These are phyloP conservation scores for Penicillium thymicola DNA, from an alignment of 2,329 filamentous ascomycete genomes.

Conservation along the genomic window DNA sequence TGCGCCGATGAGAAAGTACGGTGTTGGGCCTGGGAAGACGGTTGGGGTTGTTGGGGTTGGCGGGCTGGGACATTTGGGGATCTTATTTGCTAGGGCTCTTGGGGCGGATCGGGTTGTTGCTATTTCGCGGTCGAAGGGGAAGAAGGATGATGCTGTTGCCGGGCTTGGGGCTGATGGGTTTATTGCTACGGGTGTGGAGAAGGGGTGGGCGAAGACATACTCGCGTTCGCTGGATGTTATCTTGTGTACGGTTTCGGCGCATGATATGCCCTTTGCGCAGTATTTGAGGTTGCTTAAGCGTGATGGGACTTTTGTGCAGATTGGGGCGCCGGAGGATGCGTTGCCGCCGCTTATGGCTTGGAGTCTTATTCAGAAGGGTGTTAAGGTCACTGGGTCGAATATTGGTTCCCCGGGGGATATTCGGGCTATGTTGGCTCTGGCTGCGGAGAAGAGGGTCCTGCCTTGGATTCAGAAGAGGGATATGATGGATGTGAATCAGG, in stretches of 20 bases:
- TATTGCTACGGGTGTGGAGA: constrained; percentile 57
- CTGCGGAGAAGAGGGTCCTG: constrained; percentile 41
- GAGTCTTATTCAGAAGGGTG: constrained; percentile 56
- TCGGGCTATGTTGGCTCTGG: constrained; percentile 43
- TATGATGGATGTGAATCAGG: constrained; percentile 45
- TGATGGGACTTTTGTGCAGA: constrained; percentile 62
- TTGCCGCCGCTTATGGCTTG: constrained; percentile 56
- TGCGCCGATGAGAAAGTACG: constrained; percentile 64
- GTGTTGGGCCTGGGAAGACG: constrained; percentile 65
- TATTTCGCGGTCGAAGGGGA: constrained; percentile 52
- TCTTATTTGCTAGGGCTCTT: constrained; percentile 68
- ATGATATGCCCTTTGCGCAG: constrained; percentile 60
- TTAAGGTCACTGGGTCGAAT: constrained; percentile 50
- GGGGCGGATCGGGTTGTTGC: constrained; percentile 61
- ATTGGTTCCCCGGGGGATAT: constrained; percentile 46
- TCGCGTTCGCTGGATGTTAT: constrained; percentile 53
- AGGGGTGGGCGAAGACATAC: constrained; percentile 52
- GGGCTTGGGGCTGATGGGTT: constrained; percentile 53
- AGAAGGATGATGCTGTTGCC: constrained; percentile 51
- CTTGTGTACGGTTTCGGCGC: constrained; percentile 55
- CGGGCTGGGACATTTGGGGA: constrained; percentile 69
- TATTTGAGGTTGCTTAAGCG: constrained; percentile 61
- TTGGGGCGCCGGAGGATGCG: constrained; percentile 63
- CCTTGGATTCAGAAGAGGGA: constrained; percentile 44
- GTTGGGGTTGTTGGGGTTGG: constrained; percentile 72